These are phyloP conservation scores for Coemansia sp. DNA, from an alignment of 192 early-diverging fungal species.

Conservation along the genomic window DNA sequence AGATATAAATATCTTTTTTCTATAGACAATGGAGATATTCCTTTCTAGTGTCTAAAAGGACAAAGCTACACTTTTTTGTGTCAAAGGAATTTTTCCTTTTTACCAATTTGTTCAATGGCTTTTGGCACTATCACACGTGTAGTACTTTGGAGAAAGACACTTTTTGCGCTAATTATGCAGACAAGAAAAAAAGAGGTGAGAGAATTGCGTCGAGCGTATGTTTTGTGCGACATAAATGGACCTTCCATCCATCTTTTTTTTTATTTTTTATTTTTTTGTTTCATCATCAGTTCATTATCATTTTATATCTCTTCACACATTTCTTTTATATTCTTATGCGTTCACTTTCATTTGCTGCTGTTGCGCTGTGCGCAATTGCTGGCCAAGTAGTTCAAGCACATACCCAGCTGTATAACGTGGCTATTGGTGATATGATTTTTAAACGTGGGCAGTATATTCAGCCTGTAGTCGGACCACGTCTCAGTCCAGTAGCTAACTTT, in stretches of 20 bases:
- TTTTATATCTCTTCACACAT: neutral
- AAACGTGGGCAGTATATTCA: conserved; percentile 28
- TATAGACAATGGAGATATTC: too few species aligned
- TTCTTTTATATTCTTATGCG: neutral
- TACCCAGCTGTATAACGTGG: conserved; percentile 25
- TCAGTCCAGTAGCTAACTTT: neutral
- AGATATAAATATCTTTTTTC: neutral
- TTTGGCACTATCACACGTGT: neutral
- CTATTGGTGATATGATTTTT: conserved; percentile 4
- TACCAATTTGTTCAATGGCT: too few species aligned
- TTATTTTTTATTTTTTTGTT: neutral
- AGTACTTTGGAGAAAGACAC: neutral
- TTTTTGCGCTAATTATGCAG: neutral
- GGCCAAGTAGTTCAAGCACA: conserved; percentile 16
- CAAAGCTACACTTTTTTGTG: too few species aligned
- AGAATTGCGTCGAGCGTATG: neutral
- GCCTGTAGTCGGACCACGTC: conserved; percentile 3
- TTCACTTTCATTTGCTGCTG: neutral
- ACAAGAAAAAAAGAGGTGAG: neutral
- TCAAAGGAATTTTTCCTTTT: too few species aligned
- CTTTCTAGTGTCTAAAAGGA: too few species aligned
- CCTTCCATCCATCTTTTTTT: neutral
- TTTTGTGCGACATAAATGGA: neutral
- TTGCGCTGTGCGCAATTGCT: conserved; percentile 13
- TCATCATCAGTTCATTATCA: neutral